These are phyloP conservation scores for Xylariaceae sp. DNA, from an alignment of 2,329 filamentous ascomycete genomes.

Conservation along the genomic window DNA sequence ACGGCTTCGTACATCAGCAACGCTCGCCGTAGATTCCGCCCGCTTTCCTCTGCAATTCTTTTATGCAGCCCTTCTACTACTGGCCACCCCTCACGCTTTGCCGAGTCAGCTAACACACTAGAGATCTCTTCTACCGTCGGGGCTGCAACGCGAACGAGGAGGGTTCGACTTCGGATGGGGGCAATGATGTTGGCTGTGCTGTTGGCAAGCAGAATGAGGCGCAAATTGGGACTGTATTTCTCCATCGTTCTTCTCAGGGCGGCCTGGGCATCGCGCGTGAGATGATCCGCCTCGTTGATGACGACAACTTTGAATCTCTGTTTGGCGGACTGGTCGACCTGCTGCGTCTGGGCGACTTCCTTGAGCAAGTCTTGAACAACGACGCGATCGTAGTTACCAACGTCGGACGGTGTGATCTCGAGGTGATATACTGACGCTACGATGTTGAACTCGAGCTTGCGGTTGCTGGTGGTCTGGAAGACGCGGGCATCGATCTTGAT, in stretches of 20 bases:
- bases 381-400: conserved; percentile 92
- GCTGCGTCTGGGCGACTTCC: conserved; percentile 97
- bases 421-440: conserved; percentile 96
- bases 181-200: conserved; percentile 98
- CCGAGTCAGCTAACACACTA: conserved; percentile 63
- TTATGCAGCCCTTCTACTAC: conserved; percentile 69
- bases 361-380: conserved; percentile 94
- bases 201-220: conserved; percentile 88
- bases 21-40: conserved; percentile 82
- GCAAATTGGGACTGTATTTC: conserved; percentile 94
- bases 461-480: conserved; percentile 91
- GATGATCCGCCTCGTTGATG: conserved; percentile 96
- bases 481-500: conserved; percentile 98
- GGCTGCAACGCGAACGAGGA: conserved; percentile 87
- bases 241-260: conserved; percentile 96
- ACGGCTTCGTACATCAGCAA: conserved; percentile 96
- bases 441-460: conserved; percentile 99
- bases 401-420: conserved; percentile 95
- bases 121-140: conserved; percentile 84
- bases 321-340: conserved; percentile 87
- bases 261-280: conserved; percentile 91
- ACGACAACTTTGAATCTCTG: conserved; percentile 98
- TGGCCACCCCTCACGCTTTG: conserved; percentile 81
- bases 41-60: conserved; percentile 85
- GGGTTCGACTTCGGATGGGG: conserved; percentile 87